Percentiles rank a stretch among this genome's conserved stretches.
phyloP scores from a whole-genome alignment of 768 basidiomycete species.

The Hygrocybe coccinea region DNA sequence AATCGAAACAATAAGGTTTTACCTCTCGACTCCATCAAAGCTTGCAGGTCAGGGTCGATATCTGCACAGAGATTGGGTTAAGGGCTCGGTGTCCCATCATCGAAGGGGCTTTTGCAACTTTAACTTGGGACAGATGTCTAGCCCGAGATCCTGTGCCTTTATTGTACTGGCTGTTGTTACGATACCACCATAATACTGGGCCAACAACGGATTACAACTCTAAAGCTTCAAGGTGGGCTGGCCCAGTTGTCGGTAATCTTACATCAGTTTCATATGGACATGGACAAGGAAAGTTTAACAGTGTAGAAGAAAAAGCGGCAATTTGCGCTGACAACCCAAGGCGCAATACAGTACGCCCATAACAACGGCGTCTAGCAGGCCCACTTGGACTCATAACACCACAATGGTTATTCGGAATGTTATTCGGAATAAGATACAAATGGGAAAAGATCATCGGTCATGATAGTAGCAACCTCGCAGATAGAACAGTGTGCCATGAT shows the following conservation, averaged over 20 bases:
- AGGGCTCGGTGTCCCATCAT: not conserved
- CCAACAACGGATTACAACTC: too few relatives aligned
- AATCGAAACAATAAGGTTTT: not conserved
- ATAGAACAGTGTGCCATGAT: constrained; percentile 48
- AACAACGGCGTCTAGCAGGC: too few relatives aligned
- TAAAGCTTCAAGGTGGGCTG: not conserved
- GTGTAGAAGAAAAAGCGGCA: too few relatives aligned
- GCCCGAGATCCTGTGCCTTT: not conserved
- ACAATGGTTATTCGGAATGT: too few relatives aligned
- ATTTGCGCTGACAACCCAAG: too few relatives aligned
- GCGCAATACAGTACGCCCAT: too few relatives aligned
- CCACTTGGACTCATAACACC: too few relatives aligned
- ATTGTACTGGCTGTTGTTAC: not conserved
- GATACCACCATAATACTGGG: not conserved
- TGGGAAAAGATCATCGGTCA: constrained; percentile 20
- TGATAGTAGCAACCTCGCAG: constrained; percentile 40
- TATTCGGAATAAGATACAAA: too few relatives aligned
- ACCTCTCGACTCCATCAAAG: not conserved
- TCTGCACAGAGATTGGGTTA: not conserved
- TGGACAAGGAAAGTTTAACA: too few relatives aligned
- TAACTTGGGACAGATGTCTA: not conserved
- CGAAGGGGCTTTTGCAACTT: not conserved
- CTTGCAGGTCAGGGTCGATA: not conserved
- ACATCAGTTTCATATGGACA: too few relatives aligned
- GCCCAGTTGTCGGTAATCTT: not conserved